Evolutionary conservation across 495 filamentous ascomycete species (phyloP), one percentile per base, ranked within the genome.

Genomic region (Platismatia glauca): DNA sequence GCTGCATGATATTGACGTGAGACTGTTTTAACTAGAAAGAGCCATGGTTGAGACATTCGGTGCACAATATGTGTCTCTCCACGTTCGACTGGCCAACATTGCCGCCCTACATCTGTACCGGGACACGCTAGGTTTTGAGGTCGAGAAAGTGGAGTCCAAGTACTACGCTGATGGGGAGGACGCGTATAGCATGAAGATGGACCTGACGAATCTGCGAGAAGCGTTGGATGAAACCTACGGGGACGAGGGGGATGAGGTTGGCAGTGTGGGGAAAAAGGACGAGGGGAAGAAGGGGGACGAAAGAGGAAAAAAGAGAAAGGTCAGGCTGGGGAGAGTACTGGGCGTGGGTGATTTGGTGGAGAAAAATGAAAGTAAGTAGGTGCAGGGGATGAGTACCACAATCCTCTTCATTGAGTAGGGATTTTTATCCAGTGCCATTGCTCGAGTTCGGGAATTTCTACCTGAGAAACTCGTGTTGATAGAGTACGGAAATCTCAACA

Each of bases 111-210:
- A 85, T 68, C 81, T 98, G 18, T 98, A 98, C 81, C 87, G 89
- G 65, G 90, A 96, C 69, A 97, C 92, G 2, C 82, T 98, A 1
- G 86, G 89, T 52, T 98, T 98, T 79, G 84, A 89, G 72, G 87
- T 89, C 58, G 91, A 95, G 66, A 94, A 90, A 74, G 84, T 90
- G 18, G 94, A 97, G 77, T 70, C 80, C 66, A 96, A 94, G 75
- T 98, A 98, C 84, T 98, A 98, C 72, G 94, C 94, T 46, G 94
- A 97, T 75, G 92, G 91, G 56, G 94, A 98, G 77, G 93, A 98
- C 80, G 94, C 94, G 41, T 95, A 86, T 71, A 86, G 85, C 67
- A 98, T 98, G 94, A 86, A 84, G 68, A 86, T 92, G 73, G 89
- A 97, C 69, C 78, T 98, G 50, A 76, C 79, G 35, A 78, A 80